Percentiles rank a stretch among this genome's conserved stretches.
Evolutionary conservation across 441 rosid species (phyloP).

Genomic region (Adansonia madagascariensis): DNA sequence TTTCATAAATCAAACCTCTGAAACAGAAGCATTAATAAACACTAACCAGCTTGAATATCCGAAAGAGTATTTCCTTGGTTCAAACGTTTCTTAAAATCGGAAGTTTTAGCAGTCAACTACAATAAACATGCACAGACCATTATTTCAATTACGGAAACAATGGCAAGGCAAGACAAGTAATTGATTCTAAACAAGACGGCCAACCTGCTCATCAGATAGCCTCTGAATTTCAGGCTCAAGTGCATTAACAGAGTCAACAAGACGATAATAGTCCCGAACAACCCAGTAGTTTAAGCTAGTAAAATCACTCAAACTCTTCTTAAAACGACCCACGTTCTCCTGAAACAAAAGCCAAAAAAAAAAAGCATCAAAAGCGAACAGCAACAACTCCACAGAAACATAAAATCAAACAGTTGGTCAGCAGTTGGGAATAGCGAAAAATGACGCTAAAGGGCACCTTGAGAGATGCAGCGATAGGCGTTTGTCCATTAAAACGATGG

Average conservation of each 20-base stretch:
- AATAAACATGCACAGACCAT: conserved; percentile 27
- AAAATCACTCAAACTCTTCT: conserved; percentile 52
- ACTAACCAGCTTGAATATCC: conserved; percentile 86
- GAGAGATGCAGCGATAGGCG: conserved; percentile 42
- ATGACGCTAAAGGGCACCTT: conserved; percentile 38
- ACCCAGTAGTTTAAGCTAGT: conserved; percentile 85
- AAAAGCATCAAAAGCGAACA: not conserved
- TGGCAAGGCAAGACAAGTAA: not conserved
- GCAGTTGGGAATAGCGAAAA: not conserved
- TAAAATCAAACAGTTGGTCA: conserved; percentile 58
- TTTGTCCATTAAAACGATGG: conserved; percentile 23
- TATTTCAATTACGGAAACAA: conserved; percentile 21
- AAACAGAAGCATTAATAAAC: conserved; percentile 29
- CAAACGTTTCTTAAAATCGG: conserved; percentile 72
- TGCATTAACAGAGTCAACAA: conserved; percentile 68
- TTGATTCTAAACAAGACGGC: conserved; percentile 29
- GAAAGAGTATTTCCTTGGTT: conserved; percentile 66
- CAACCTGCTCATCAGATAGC: conserved; percentile 83
- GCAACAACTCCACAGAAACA: conserved; percentile 31
- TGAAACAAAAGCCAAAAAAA: conserved; percentile 26
- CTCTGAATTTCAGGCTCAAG: conserved; percentile 58
- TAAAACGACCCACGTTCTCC: conserved; percentile 56
- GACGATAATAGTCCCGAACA: conserved; percentile 83
- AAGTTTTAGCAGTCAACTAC: conserved; percentile 79
- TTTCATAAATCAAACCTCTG: not conserved